These are phyloP conservation scores for Paecilomyces fulvus DNA, from an alignment of 2,329 filamentous ascomycete species.

Conservation along the genomic window DNA sequence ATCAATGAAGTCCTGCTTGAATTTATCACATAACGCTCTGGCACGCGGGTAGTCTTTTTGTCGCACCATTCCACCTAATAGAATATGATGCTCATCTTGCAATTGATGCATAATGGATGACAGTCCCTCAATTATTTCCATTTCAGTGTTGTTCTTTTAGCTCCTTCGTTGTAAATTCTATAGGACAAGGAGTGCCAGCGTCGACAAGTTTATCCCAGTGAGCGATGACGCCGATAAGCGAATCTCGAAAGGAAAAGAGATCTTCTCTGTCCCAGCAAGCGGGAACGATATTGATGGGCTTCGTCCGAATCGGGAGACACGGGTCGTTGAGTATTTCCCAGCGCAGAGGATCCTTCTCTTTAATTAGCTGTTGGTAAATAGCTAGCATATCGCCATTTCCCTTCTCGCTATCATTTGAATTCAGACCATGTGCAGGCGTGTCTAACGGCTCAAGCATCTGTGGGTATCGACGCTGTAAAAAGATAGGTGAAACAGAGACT, in stretches of 20 bases:
- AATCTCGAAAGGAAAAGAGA: slow-evolving; percentile 11
- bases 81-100: slow-evolving; percentile 9
- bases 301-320: slow-evolving; percentile 2
- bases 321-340: slow-evolving; percentile 3
- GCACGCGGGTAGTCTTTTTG: slow-evolving; percentile 8
- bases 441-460: slow-evolving; percentile 8
- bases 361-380: not conserved
- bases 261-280: slow-evolving; percentile 11
- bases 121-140: slow-evolving; percentile 9
- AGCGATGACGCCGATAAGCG: slow-evolving; percentile 8
- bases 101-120: slow-evolving; percentile 10
- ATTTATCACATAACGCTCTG: slow-evolving; percentile 6
- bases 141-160: slow-evolving; percentile 8
- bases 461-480: slow-evolving; percentile 8
- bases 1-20: slow-evolving; percentile 9
- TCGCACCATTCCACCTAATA: slow-evolving; percentile 12
- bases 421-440: not conserved
- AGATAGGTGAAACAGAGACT: slow-evolving; percentile 4
- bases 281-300: slow-evolving; percentile 7
- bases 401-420: too few relatives aligned
- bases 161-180: slow-evolving; percentile 8
- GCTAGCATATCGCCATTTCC: too few relatives aligned
- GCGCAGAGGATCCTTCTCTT: slow-evolving; percentile 2
- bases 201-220: slow-evolving; percentile 7
- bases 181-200: slow-evolving; percentile 3